A percentile compares a stretch with the other conserved stretches of the same genome.
Conservation (phyloP, 805 yeast genomes). For the Ogataea ramenticola region DNA sequence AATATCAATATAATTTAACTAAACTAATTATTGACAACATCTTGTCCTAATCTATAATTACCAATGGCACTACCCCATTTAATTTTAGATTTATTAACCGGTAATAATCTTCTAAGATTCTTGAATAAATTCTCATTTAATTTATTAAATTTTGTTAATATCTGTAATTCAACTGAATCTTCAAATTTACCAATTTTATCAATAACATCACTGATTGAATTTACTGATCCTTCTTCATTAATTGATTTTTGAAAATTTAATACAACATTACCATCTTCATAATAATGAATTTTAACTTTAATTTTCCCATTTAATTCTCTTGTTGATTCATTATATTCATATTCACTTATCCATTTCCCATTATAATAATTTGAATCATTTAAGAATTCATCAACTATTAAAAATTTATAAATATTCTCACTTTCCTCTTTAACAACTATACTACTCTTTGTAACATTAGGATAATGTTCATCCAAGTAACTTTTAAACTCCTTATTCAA, state of each 20-base stretch:
- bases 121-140: constrained; percentile 81
- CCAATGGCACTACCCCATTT: constrained; percentile 96
- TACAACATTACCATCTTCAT: constrained; percentile 92
- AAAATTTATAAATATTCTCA: constrained; percentile 29
- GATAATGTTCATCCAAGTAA: constrained; percentile 64
- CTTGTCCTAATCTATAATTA: constrained; percentile 79
- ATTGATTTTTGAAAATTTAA: constrained; percentile 42
- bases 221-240: constrained; percentile 11
- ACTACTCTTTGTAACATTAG: constrained; percentile 39
- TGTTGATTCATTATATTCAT: constrained; percentile 32
- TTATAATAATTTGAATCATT: constrained; percentile 79
- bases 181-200: constrained; percentile 51
- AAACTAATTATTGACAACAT: constrained; percentile 37
- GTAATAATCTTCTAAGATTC: constrained; percentile 80
- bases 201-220: constrained; percentile 15
- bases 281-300: constrained; percentile 77
- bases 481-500: constrained; percentile 26
- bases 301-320: constrained; percentile 44
- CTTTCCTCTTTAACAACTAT: constrained; percentile 34
- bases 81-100: constrained; percentile 84
- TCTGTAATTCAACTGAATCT: constrained; percentile 46
- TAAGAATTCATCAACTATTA: constrained; percentile 64
- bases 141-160: constrained; percentile 57
- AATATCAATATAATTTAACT: not conserved
- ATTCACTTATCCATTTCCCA: constrained; percentile 79